Evolutionary conservation across 2,329 filamentous ascomycete species (phyloP).

Genomic region (Paecilomyces sp.): DNA sequence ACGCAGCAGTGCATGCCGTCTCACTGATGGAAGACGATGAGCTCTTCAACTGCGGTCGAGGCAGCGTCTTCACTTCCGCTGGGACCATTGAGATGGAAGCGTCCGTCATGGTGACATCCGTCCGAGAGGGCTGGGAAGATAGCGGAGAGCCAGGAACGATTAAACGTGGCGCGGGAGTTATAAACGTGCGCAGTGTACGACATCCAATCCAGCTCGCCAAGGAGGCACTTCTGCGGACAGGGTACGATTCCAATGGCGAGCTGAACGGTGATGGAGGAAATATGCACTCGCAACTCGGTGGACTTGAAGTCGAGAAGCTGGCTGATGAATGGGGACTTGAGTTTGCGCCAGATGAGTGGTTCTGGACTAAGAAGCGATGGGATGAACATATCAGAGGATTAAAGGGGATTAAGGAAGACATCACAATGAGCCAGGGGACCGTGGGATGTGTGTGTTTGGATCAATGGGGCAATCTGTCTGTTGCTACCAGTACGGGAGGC

Average conservation of each 20-base stretch:
- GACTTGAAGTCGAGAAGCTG: constrained; percentile 60
- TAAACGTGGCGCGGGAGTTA: constrained; percentile 73
- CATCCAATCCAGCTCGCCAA: constrained; percentile 72
- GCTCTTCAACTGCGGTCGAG: constrained; percentile 77
- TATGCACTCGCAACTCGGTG: constrained; percentile 61
- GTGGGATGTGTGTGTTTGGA: constrained; percentile 79
- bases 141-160: constrained; percentile 45
- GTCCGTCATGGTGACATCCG: constrained; percentile 69
- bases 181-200: constrained; percentile 64
- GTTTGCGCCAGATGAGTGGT: constrained; percentile 63
- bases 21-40: constrained; percentile 68
- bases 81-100: constrained; percentile 83
- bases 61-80: constrained; percentile 77
- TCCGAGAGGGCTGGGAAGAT: constrained; percentile 9
- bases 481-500: constrained; percentile 62
- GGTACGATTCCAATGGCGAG: constrained; percentile 52
- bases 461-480: constrained; percentile 63
- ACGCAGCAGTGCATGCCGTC: constrained; percentile 69
- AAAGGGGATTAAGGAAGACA: constrained; percentile 21
- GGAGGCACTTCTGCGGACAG: constrained; percentile 54
- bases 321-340: constrained; percentile 58
- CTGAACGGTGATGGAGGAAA: constrained; percentile 28
- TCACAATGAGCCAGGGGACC: constrained; percentile 67
- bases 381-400: constrained; percentile 64
- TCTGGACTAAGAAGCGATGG: constrained; percentile 72